Evolutionary conservation across 495 filamentous ascomycete genomes (phyloP).

Genomic region (Filosporella fistucella): DNA sequence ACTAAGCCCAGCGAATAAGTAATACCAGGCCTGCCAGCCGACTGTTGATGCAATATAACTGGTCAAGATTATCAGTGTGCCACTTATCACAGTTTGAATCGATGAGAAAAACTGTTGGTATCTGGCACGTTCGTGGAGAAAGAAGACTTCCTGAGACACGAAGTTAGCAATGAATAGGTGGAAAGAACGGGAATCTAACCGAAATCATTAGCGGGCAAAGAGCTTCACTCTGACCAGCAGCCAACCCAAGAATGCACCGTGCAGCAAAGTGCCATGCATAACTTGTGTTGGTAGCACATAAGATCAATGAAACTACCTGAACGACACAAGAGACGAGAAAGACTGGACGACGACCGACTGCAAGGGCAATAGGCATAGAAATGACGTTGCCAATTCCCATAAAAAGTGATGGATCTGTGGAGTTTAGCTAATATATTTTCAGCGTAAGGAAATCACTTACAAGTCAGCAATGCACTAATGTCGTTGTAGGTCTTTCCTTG

Average conservation of each 20-base stretch:
- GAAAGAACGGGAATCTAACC: slow-evolving; percentile 31
- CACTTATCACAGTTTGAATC: neutral
- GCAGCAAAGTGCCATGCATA: slow-evolving; percentile 23
- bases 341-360: slow-evolving; percentile 33
- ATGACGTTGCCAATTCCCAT: slow-evolving; percentile 36
- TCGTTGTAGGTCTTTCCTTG: slow-evolving; percentile 20
- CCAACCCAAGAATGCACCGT: slow-evolving; percentile 30
- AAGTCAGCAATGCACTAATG: no score
- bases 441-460: no score
- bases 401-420: slow-evolving; percentile 30
- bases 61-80: neutral
- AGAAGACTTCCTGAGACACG: slow-evolving; percentile 31
- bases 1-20: neutral
- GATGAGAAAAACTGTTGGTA: neutral
- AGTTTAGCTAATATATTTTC: neutral
- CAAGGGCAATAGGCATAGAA: slow-evolving; percentile 34
- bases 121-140: slow-evolving; percentile 29
- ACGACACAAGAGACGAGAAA: slow-evolving; percentile 25
- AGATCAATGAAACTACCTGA: slow-evolving; percentile 24
- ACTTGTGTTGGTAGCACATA: slow-evolving; percentile 25
- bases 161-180: no score
- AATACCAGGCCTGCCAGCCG: slow-evolving; percentile 5
- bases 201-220: slow-evolving; percentile 17
- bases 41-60: neutral
- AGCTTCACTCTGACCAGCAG: slow-evolving; percentile 32